phyloP scores from a whole-genome alignment of 306 rosid species.

The Pyrus bretschneideri region DNA sequence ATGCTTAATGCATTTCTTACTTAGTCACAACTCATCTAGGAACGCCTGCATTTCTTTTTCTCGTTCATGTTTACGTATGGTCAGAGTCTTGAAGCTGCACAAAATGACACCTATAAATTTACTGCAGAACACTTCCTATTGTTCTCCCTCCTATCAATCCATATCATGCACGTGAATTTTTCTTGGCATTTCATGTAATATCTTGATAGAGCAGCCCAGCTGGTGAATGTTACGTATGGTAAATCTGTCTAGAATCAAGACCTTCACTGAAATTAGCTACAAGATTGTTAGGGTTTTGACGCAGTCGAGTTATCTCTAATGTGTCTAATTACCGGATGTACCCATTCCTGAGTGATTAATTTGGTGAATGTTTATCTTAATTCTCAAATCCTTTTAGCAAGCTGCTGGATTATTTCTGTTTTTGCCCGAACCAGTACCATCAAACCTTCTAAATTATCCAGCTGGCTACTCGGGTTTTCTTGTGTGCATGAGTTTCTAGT shows the following conservation, averaged over 20 bases:
- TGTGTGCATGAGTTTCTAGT: neutral
- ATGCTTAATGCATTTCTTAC: neutral
- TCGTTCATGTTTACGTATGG: neutral
- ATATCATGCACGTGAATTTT: neutral
- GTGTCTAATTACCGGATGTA: neutral
- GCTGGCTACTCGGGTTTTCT: neutral
- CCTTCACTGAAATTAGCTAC: neutral
- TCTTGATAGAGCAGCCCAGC: neutral
- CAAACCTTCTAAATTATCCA: neutral
- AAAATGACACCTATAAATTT: neutral
- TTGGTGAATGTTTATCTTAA: neutral
- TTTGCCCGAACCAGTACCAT: neutral
- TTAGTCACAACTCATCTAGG: neutral
- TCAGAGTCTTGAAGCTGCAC: neutral
- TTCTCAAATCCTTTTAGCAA: neutral
- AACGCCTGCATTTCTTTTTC: neutral
- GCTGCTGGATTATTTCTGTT: neutral
- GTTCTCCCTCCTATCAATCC: neutral
- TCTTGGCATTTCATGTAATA: neutral
- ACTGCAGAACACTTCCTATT: neutral
- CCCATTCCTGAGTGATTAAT: neutral
- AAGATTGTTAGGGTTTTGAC: neutral
- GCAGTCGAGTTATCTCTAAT: neutral
- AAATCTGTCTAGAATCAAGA: neutral
- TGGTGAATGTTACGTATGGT: neutral